Conservation (phyloP, 192 early-diverging fungal genomes). For the Podila horticola region DNA sequence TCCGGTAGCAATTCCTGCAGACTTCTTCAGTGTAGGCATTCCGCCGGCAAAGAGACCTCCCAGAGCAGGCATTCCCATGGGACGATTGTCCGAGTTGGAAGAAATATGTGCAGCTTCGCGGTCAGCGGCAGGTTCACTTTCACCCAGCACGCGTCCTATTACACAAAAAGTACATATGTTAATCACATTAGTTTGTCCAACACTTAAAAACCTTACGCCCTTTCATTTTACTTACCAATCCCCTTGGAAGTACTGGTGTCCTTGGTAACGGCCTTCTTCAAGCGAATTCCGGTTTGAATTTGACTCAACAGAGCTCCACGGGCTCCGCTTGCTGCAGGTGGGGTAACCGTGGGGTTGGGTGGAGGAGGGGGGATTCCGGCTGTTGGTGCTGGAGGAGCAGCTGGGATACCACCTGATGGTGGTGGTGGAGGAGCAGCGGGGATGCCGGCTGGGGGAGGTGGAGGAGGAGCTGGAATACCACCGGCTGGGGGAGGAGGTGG, state of each 20-base stretch:
- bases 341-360: conserved; percentile 6
- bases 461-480: conserved; percentile 23
- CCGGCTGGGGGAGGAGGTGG: conserved; percentile 23
- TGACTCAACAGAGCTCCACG: conserved; percentile 73
- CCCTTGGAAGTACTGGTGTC: conserved; percentile 66
- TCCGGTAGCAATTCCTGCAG: conserved; percentile 38
- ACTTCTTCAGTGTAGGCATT: conserved; percentile 72
- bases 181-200: too few species aligned
- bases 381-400: conserved; percentile 19
- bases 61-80: conserved; percentile 50
- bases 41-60: conserved; percentile 75
- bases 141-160: conserved; percentile 55
- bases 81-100: conserved; percentile 28
- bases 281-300: conserved; percentile 71
- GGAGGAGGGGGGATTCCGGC: conserved; percentile 16
- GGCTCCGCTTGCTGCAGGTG: conserved; percentile 17
- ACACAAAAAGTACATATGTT: background rate
- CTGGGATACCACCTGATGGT: conserved; percentile 2
- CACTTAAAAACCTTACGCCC: too few species aligned
- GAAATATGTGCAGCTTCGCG: conserved; percentile 11
- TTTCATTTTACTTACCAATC: conserved; percentile 18
- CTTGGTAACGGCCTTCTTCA: conserved; percentile 72
- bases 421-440: conserved; percentile 10
- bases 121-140: conserved; percentile 12
- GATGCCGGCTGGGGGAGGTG: conserved; percentile 14